These are phyloP conservation scores for Rhododendron molle DNA, from an alignment of 148 eudicot genomes.

Conservation along the genomic window DNA sequence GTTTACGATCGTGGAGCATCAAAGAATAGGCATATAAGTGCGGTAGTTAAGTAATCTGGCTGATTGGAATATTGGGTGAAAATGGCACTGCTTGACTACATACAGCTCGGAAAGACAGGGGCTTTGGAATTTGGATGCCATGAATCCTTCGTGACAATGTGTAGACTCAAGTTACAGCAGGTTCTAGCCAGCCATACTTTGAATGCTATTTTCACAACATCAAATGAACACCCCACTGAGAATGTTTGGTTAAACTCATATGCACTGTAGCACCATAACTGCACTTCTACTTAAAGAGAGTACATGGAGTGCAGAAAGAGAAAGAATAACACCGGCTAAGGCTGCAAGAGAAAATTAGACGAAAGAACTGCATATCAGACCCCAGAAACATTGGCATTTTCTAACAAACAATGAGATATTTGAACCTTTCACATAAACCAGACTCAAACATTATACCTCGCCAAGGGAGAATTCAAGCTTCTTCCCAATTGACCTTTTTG, in stretches of 20 bases:
- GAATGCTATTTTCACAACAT: not conserved
- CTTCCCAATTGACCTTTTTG: slow-evolving; percentile 41
- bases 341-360: not conserved
- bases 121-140: not conserved
- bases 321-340: not conserved
- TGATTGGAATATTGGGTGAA: not conserved
- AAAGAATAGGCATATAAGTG: not conserved
- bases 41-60: not conserved
- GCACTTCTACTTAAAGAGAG: not conserved
- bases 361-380: not conserved
- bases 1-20: not conserved
- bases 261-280: not conserved
- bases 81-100: not conserved
- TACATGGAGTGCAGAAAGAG: not conserved
- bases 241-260: not conserved
- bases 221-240: not conserved
- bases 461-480: slow-evolving; percentile 36
- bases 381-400: not conserved
- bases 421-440: not conserved
- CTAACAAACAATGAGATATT: not conserved
- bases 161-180: not conserved
- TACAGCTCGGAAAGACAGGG: not conserved
- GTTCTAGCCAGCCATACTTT: not conserved
- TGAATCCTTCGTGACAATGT: not conserved
- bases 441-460: slow-evolving; percentile 37